phyloP scores from a whole-genome alignment of 371 early-diverging fungal species.

The Phascolomyces articulosus region DNA sequence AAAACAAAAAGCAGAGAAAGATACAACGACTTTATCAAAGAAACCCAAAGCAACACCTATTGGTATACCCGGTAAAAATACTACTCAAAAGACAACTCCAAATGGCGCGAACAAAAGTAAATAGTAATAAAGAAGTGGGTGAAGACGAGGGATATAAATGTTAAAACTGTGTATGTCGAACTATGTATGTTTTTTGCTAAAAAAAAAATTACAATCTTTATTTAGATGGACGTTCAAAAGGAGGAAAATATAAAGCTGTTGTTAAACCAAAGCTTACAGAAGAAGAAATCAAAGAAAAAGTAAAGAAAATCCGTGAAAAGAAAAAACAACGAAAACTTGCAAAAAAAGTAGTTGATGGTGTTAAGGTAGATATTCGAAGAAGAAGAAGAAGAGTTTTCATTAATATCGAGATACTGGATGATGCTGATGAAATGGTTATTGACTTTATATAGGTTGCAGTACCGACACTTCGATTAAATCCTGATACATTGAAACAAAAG shows the following conservation, averaged over 20 bases:
- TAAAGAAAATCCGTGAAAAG: conserved; percentile 11
- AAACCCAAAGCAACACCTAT: conserved; percentile 2
- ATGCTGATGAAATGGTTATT: not conserved
- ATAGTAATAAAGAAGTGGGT: not conserved
- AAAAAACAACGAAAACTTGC: conserved; percentile 16
- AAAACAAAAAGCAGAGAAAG: not conserved
- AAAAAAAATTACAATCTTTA: too few relatives aligned
- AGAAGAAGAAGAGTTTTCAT: too few relatives aligned
- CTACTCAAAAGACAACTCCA: conserved; percentile 1
- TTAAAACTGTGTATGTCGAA: too few relatives aligned
- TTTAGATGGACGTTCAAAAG: not conserved
- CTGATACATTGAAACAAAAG: conserved; percentile 13
- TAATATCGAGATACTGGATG: too few relatives aligned
- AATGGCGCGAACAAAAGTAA: conserved; percentile 19
- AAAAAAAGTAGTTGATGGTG: conserved; percentile 16
- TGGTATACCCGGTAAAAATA: not conserved
- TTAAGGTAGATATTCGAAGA: conserved; percentile 20
- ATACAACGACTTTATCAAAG: not conserved
- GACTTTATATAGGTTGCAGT: conserved; percentile 12
- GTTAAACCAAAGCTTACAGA: not conserved
- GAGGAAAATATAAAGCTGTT: not conserved
- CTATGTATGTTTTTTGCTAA: too few relatives aligned
- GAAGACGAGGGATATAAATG: too few relatives aligned
- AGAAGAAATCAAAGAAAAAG: conserved; percentile 16
- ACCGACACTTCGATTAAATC: conserved; percentile 27